These are phyloP conservation scores for Trichoderma arundinaceum DNA, from an alignment of 2,329 filamentous ascomycete species.

Conservation along the genomic window DNA sequence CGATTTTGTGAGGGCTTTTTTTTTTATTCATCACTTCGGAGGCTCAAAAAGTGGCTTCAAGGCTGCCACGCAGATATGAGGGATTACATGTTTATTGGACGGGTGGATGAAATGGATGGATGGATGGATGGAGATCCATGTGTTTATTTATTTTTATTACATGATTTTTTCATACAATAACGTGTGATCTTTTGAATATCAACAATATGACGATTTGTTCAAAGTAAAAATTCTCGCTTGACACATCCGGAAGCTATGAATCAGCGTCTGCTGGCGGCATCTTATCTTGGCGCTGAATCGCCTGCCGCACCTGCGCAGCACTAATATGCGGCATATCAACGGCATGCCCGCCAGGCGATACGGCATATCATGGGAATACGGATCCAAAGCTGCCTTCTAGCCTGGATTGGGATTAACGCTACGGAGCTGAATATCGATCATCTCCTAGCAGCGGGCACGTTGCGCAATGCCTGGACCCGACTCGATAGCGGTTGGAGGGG, in stretches of 20 bases:
- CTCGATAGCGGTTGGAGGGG: background rate
- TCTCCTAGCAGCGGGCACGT: slow-evolving; percentile 2
- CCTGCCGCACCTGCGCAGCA: background rate
- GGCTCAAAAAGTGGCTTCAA: slow-evolving; percentile 15
- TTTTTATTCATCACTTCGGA: background rate
- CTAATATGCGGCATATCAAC: slow-evolving; percentile 4
- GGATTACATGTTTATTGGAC: slow-evolving; percentile 20
- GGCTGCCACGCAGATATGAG: slow-evolving; percentile 29
- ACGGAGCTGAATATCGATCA: slow-evolving; percentile 1
- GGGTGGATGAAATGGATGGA: slow-evolving; percentile 15
- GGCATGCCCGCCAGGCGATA: no score
- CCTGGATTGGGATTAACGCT: slow-evolving; percentile 7
- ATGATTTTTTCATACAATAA: background rate
- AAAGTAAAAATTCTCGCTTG: background rate
- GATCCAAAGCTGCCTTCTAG: background rate
- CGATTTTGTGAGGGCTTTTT: slow-evolving; percentile 17
- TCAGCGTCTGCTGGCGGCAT: background rate
- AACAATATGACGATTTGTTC: background rate
- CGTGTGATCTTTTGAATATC: slow-evolving; percentile 9
- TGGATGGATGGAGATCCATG: slow-evolving; percentile 14
- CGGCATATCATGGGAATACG: background rate
- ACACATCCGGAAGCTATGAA: background rate
- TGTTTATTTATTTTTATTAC: slow-evolving; percentile 18
- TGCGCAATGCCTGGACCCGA: slow-evolving; percentile 12
- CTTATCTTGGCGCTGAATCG: slow-evolving; percentile 22